Evolutionary conservation across 495 filamentous ascomycete genomes (phyloP).

Genomic region (Monascus purpureus): DNA sequence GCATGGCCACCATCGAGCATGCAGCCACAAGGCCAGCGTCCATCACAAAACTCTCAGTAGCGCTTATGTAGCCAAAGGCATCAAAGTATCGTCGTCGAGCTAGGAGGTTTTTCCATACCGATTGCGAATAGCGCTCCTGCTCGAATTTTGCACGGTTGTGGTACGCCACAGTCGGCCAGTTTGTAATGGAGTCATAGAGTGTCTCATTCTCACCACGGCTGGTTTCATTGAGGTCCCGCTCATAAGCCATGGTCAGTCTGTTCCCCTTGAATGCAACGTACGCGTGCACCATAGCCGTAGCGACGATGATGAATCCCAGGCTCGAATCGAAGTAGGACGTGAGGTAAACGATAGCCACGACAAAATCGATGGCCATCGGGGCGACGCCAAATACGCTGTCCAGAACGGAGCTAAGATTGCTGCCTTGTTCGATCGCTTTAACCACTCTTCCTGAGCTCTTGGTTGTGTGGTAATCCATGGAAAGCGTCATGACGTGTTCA

Average conservation of each 20-base stretch:
- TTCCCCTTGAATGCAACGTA: no score
- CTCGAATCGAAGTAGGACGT: conserved; percentile 56
- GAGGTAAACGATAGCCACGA: conserved; percentile 64
- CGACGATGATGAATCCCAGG: conserved; percentile 61
- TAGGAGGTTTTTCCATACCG: no score
- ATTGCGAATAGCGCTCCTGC: no score
- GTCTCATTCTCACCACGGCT: conserved; percentile 65
- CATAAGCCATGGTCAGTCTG: conserved; percentile 66
- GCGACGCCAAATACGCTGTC: conserved; percentile 72
- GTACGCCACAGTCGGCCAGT: no score
- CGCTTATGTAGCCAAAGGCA: no score
- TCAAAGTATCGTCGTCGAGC: no score
- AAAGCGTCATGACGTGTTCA: conserved; percentile 72
- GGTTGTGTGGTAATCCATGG: conserved; percentile 73
- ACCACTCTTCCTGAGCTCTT: conserved; percentile 79
- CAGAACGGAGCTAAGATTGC: conserved; percentile 70
- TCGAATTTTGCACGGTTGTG: no score
- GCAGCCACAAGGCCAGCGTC: conserved; percentile 59
- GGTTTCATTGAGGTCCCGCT: conserved; percentile 63
- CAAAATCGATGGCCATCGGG: conserved; percentile 73
- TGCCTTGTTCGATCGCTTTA: conserved; percentile 71
- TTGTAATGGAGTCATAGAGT: no score
- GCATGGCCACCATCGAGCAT: conserved; percentile 61
- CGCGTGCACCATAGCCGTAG: conserved; percentile 63
- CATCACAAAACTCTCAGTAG: conserved; percentile 67